Evolutionary conservation across 208 protist genomes (phyloP).

Genomic region (Leishmania braziliensis): DNA sequence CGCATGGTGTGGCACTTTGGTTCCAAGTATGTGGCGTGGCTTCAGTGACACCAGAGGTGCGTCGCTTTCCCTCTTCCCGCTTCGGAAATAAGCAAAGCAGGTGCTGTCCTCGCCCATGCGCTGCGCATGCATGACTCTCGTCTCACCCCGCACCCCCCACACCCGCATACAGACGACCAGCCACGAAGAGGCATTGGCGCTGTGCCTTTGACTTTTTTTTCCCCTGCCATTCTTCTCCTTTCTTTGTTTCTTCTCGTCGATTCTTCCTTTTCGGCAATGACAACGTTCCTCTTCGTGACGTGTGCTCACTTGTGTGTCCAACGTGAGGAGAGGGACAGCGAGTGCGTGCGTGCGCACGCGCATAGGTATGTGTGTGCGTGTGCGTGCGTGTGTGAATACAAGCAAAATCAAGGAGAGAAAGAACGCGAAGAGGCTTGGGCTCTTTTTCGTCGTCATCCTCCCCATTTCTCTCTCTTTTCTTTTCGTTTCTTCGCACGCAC

Average conservation of each 20-base stretch:
- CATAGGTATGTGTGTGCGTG: neutral
- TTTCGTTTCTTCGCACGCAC: neutral
- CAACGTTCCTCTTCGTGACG: neutral
- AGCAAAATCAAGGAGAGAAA: neutral
- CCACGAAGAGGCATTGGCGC: neutral
- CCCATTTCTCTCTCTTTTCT: constrained; percentile 5
- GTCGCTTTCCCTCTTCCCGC: neutral
- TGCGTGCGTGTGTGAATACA: neutral
- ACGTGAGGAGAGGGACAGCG: neutral
- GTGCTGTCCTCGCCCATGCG: neutral
- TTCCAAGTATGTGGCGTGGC: neutral
- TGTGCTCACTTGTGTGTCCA: neutral
- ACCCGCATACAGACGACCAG: neutral
- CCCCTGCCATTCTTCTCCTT: neutral
- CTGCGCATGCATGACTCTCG: neutral
- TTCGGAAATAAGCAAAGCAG: neutral
- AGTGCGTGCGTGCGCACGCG: neutral
- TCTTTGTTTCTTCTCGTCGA: neutral
- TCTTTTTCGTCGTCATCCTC: neutral
- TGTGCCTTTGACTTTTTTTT: neutral
- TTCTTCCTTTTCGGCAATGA: neutral
- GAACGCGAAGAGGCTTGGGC: neutral
- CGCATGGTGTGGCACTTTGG: constrained; percentile 6
- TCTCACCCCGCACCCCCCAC: neutral
- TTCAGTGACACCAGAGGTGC: neutral